phyloP scores from a whole-genome alignment of 169 alveolate genomes.

The Cryptosporidium parvum region DNA sequence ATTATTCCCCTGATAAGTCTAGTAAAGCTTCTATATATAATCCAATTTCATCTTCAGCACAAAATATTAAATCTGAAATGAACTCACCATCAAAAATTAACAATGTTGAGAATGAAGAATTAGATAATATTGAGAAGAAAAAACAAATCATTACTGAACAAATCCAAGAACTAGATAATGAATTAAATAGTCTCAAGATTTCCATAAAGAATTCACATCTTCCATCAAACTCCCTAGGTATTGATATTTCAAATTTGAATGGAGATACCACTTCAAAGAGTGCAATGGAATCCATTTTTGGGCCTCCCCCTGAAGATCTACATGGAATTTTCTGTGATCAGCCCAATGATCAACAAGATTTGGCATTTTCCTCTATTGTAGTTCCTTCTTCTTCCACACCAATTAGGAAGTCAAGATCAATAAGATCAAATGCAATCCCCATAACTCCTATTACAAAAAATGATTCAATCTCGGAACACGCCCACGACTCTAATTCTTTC shows the following conservation, averaged over 20 bases:
- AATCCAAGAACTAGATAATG: conserved; percentile 48
- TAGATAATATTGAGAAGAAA: neutral
- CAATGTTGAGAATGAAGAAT: neutral
- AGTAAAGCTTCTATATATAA: neutral
- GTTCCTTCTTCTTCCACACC: conserved; percentile 72
- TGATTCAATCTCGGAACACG: neutral
- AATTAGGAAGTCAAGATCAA: conserved; percentile 36
- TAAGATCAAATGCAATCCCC: neutral
- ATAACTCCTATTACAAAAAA: conserved; percentile 1
- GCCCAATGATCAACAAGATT: conserved; percentile 24
- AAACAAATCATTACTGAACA: conserved; percentile 34
- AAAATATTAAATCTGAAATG: neutral
- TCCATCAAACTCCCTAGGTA: neutral
- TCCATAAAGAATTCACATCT: neutral
- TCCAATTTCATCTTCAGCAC: neutral
- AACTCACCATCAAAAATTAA: neutral
- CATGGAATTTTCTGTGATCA: conserved; percentile 57
- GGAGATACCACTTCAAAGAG: neutral
- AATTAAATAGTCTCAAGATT: conserved; percentile 23
- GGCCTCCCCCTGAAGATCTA: conserved; percentile 55
- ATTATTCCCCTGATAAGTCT: neutral
- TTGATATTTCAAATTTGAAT: neutral
- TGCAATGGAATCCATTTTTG: conserved; percentile 36
- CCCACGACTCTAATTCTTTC: neutral
- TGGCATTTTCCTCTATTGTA: conserved; percentile 45